Conservation (phyloP, 768 basidiomycete genomes). For the Nidularia pulvinata region DNA sequence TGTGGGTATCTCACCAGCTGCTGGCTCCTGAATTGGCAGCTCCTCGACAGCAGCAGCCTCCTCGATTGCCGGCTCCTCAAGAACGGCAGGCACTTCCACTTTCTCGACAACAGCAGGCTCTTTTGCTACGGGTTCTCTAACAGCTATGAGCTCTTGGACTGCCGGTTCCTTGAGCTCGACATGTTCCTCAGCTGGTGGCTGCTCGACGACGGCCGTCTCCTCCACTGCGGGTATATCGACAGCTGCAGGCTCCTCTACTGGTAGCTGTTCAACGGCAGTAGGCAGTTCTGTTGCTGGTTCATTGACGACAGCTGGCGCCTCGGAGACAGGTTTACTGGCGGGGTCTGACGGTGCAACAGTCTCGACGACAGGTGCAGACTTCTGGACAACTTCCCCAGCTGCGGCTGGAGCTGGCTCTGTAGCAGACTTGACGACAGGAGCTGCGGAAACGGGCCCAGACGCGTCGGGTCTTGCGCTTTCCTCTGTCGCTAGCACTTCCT, state of each 20-base stretch:
- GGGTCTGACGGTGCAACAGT: neutral
- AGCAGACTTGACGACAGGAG: neutral
- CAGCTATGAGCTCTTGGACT: neutral
- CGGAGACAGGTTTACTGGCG: neutral
- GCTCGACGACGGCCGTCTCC: neutral
- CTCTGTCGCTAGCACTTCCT: neutral
- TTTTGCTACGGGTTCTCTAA: neutral
- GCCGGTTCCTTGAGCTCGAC: neutral
- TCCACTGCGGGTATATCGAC: neutral
- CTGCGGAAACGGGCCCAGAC: neutral
- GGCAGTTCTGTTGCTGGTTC: neutral
- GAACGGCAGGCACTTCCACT: neutral
- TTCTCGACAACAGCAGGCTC: conserved; percentile 2
- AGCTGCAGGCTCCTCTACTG: neutral
- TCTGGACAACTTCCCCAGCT: neutral
- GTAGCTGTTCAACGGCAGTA: no score
- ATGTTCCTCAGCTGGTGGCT: neutral
- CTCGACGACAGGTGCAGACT: neutral
- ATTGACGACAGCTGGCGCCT: conserved; percentile 8
- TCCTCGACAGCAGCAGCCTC: no score
- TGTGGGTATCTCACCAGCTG: no score
- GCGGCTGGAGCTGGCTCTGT: neutral
- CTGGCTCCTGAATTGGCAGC: no score
- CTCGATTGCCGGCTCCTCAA: neutral
- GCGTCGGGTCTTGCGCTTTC: conserved; percentile 1